Evolutionary conservation across 495 filamentous ascomycete species (phyloP).

Genomic region (Aspergillus conjunctus): DNA sequence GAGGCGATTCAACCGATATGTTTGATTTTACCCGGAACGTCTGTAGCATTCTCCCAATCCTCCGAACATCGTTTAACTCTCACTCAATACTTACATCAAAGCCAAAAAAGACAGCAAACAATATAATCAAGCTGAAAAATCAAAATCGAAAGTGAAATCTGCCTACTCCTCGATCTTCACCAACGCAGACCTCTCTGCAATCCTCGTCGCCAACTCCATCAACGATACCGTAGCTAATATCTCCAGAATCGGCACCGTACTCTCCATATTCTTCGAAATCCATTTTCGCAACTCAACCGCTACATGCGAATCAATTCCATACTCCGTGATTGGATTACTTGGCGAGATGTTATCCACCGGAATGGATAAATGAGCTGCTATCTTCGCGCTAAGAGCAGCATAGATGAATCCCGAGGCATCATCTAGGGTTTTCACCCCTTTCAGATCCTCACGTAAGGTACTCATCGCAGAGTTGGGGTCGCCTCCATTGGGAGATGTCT

Average conservation of each 20-base stretch:
- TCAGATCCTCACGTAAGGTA: conserved; percentile 26
- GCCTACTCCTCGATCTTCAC: background rate
- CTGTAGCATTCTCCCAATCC: too few relatives aligned
- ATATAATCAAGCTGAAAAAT: too few relatives aligned
- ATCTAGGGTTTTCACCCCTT: conserved; percentile 26
- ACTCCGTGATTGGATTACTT: conserved; percentile 16
- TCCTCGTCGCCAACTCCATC: conserved; percentile 25
- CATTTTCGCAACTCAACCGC: conserved; percentile 31
- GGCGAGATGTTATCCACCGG: conserved; percentile 12
- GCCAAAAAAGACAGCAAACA: background rate
- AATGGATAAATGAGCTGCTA: conserved; percentile 32
- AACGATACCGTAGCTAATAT: conserved; percentile 30
- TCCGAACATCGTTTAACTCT: too few relatives aligned
- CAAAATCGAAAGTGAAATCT: background rate
- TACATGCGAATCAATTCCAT: conserved; percentile 31
- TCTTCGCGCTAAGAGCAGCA: conserved; percentile 27
- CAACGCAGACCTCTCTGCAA: conserved; percentile 21
- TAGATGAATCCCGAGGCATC: conserved; percentile 31
- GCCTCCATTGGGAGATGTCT: background rate
- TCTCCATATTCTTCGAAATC: conserved; percentile 26
- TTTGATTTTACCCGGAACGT: too few relatives aligned
- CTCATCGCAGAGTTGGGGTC: conserved; percentile 12
- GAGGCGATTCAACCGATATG: too few relatives aligned
- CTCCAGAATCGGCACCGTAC: conserved; percentile 30
- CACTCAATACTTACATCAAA: too few relatives aligned